Evolutionary conservation across 106 monocot genomes (phyloP).

Genomic region (Chionographis japonica): DNA sequence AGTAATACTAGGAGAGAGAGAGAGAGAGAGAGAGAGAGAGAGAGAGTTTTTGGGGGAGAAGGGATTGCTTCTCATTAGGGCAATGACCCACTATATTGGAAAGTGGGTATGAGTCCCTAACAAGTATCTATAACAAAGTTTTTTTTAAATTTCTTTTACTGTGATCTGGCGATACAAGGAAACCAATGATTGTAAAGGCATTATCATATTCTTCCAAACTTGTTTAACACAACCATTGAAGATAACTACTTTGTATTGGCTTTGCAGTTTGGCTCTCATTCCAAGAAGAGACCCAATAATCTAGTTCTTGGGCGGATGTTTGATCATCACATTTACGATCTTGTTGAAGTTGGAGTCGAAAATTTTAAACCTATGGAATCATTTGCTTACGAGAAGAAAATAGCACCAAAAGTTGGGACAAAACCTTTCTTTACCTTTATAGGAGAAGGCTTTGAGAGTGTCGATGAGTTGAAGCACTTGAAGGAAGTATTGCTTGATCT

Average conservation of each 20-base stretch:
- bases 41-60: no score
- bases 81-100: no score
- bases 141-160: no score
- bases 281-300: conserved; percentile 95
- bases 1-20: no score
- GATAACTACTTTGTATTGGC: background rate
- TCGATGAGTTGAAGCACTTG: conserved; percentile 88
- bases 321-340: conserved; percentile 94
- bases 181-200: no score
- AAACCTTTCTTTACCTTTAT: conserved; percentile 93
- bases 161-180: no score
- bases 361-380: conserved; percentile 73
- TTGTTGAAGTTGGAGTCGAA: conserved; percentile 93
- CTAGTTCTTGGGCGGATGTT: conserved; percentile 77
- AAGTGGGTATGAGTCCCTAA: no score
- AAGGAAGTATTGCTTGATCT: conserved; percentile 96
- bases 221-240: no score
- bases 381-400: conserved; percentile 76
- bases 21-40: no score
- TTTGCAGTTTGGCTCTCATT: conserved; percentile 87
- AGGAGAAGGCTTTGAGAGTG: conserved; percentile 82
- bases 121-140: no score
- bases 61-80: no score
- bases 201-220: no score
- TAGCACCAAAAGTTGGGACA: conserved; percentile 63